These are phyloP conservation scores for Colletotrichum agaves DNA, from an alignment of 2,329 filamentous ascomycete genomes.

Conservation along the genomic window DNA sequence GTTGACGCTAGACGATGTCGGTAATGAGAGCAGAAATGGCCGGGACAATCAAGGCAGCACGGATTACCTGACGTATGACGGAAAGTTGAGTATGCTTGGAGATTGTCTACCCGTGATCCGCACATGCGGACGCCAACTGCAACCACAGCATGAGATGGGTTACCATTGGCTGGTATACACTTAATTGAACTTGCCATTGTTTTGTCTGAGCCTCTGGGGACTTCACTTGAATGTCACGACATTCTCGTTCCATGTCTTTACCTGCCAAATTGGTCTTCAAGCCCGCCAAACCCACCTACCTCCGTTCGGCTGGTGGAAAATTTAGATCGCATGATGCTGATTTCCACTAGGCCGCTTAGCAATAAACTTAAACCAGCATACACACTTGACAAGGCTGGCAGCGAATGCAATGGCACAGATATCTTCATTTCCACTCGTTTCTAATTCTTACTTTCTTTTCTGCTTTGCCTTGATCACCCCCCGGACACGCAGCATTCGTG, in stretches of 20 bases:
- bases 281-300: not conserved
- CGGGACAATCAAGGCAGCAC: too few relatives aligned
- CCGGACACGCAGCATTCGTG: slow-evolving; percentile 4
- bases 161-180: too few relatives aligned
- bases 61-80: too few relatives aligned
- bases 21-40: not conserved
- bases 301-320: not conserved
- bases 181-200: too few relatives aligned
- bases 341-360: not conserved
- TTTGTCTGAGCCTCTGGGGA: too few relatives aligned
- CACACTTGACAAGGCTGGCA: not conserved
- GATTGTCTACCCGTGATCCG: too few relatives aligned
- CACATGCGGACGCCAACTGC: too few relatives aligned
- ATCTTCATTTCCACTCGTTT: not conserved
- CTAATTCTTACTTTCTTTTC: not conserved
- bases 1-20: not conserved
- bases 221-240: too few relatives aligned
- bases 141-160: too few relatives aligned
- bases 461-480: not conserved
- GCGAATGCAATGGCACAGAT: not conserved
- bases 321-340: not conserved
- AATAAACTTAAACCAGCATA: not conserved
- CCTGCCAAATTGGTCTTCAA: not conserved
- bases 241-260: not conserved
- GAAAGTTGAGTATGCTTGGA: too few relatives aligned